Conservation (phyloP, 164 flowering plant species). For the Dillenia suffruticosa region DNA sequence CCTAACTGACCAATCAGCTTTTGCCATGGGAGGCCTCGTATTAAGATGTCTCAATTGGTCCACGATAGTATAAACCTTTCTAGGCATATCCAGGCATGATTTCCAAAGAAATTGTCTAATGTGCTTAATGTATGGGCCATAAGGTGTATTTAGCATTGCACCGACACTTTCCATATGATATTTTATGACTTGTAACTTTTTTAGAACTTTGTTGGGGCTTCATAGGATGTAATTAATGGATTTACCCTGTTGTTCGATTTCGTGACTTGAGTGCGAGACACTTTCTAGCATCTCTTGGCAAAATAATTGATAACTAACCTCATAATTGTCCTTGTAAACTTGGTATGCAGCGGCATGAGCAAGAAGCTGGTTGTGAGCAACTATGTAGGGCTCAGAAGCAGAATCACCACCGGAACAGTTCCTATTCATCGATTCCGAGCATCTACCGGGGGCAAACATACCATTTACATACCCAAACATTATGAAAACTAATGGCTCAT, state of each 20-base stretch:
- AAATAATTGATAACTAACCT: conserved; percentile 16
- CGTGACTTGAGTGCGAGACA: too few relatives aligned
- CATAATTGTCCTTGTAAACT: conserved; percentile 28
- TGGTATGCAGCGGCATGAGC: conserved; percentile 38
- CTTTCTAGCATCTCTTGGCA: background rate
- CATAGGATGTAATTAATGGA: background rate
- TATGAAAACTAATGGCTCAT: conserved; percentile 27
- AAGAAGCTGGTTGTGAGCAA: conserved; percentile 35
- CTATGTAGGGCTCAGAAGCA: conserved; percentile 38
- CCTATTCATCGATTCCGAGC: conserved; percentile 21
- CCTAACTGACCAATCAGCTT: too few relatives aligned
- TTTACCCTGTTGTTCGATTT: background rate
- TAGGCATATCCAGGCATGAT: too few relatives aligned
- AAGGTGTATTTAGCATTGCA: conserved; percentile 8
- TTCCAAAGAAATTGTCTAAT: too few relatives aligned
- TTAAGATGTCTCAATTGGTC: too few relatives aligned
- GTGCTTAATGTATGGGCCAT: background rate
- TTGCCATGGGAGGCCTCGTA: too few relatives aligned
- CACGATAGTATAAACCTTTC: too few relatives aligned
- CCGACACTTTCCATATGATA: background rate
- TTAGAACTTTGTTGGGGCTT: background rate
- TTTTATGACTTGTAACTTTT: background rate
- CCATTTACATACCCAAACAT: conserved; percentile 25
- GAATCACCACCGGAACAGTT: conserved; percentile 43
- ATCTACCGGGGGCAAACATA: conserved; percentile 35